These are phyloP conservation scores for Cutaneotrichosporon curvatum DNA, from an alignment of 1,284 basidiomycete genomes.

Conservation along the genomic window DNA sequence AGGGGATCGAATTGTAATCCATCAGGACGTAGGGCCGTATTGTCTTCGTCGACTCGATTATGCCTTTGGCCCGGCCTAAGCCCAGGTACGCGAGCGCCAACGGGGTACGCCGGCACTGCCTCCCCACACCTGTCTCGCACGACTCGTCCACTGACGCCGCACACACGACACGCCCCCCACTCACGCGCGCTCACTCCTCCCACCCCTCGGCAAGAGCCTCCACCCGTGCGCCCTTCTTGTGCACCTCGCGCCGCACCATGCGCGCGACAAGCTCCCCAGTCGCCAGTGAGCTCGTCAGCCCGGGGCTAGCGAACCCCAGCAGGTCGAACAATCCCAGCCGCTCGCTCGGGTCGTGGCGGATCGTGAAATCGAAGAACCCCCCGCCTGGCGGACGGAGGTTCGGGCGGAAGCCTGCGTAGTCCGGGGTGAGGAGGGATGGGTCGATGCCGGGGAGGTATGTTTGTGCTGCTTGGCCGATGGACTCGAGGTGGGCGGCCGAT, in stretches of 20 bases:
- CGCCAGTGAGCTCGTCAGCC: constrained; percentile 50
- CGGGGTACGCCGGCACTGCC: no score
- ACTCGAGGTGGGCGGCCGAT: constrained; percentile 55
- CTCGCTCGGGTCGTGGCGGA: constrained; percentile 35
- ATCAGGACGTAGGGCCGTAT: no score
- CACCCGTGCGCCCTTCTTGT: constrained; percentile 14
- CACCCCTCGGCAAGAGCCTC: constrained; percentile 13
- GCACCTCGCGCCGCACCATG: constrained; percentile 45
- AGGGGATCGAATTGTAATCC: no score
- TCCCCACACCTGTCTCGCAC: no score
- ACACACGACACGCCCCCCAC: no score
- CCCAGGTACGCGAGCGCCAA: no score
- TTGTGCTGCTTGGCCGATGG: constrained; percentile 58
- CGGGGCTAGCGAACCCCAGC: constrained; percentile 52
- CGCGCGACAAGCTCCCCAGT: constrained; percentile 49
- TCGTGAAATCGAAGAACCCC: constrained; percentile 75
- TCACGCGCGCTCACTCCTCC: constrained; percentile 4
- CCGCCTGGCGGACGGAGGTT: constrained; percentile 69
- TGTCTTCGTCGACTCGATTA: no score
- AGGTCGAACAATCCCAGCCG: constrained; percentile 46
- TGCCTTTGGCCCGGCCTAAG: no score
- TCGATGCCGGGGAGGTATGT: constrained; percentile 66
- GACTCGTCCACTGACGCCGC: no score
- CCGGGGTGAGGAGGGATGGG: constrained; percentile 63
- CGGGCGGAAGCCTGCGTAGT: constrained; percentile 87